A percentile compares a stretch with the other conserved stretches of the same genome.
Evolutionary conservation across 257 asterid genomes (phyloP).

Genomic region (Nicotiana sylvestris): DNA sequence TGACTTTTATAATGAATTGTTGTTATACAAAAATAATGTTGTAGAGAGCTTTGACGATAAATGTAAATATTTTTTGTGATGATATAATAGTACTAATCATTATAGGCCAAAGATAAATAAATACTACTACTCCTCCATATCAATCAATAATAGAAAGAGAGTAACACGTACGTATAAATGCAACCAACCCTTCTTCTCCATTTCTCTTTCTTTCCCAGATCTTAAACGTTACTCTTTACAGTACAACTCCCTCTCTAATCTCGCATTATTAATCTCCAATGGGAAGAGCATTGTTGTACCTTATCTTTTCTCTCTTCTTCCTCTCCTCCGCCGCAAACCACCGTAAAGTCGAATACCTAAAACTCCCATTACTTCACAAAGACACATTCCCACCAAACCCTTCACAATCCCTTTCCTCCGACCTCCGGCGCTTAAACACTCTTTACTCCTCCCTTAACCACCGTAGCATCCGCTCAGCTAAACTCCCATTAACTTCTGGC

Average conservation of each 20-base stretch:
- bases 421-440: constrained; percentile 51
- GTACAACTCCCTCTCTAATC: not conserved
- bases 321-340: constrained; percentile 7
- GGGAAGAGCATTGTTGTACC: not conserved
- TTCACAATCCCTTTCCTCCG: constrained; percentile 52
- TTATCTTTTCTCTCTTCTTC: constrained; percentile 23
- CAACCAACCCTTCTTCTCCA: not conserved
- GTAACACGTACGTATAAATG: constrained; percentile 11
- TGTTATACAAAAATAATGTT: too few species aligned
- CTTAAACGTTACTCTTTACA: not conserved
- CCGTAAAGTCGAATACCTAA: constrained; percentile 32
- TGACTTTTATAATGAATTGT: too few species aligned
- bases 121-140: not conserved
- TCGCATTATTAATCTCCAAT: not conserved
- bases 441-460: constrained; percentile 22
- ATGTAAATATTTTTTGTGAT: not conserved
- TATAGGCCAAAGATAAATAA: not conserved
- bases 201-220: constrained; percentile 6
- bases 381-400: constrained; percentile 46
- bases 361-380: constrained; percentile 58
- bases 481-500: constrained; percentile 65
- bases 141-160: not conserved
- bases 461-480: constrained; percentile 16
- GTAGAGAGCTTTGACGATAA: too few species aligned
- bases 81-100: too few species aligned